Evolutionary conservation across 768 basidiomycete species (phyloP).

Genomic region (Mycena rebaudengoi): DNA sequence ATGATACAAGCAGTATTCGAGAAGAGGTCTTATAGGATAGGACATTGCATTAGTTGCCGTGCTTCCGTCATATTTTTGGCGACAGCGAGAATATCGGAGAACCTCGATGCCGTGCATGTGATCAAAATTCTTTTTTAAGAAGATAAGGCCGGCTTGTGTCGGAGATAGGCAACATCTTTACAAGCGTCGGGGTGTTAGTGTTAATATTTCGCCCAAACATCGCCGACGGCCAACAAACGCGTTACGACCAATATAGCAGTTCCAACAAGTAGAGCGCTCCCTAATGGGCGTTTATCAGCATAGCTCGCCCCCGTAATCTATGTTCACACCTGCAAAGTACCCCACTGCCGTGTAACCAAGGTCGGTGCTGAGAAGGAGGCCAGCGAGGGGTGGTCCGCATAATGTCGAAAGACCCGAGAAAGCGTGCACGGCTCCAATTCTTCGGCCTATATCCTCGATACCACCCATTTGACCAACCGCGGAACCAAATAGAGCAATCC

Average conservation of each 20-base stretch:
- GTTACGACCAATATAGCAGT: not conserved
- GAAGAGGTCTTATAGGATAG: no score
- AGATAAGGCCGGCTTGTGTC: no score
- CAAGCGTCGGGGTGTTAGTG: no score
- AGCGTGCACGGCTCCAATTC: not conserved
- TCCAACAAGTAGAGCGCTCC: not conserved
- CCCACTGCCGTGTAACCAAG: not conserved
- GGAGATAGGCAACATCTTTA: no score
- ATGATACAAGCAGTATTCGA: no score
- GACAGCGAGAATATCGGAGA: no score
- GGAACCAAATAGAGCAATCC: not conserved
- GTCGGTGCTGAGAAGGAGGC: not conserved
- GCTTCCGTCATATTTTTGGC: no score
- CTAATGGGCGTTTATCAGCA: not conserved
- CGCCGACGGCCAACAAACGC: not conserved
- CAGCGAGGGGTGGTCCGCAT: not conserved
- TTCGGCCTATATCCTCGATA: not conserved
- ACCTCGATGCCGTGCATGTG: no score
- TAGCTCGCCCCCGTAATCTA: not conserved
- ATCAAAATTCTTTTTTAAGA: no score
- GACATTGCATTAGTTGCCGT: no score
- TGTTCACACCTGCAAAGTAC: not conserved
- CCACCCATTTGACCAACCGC: not conserved
- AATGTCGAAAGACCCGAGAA: not conserved
- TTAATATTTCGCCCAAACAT: conserved; percentile 1